A percentile compares a stretch with the other conserved stretches of the same genome.
phyloP scores from a whole-genome alignment of 106 monocot genomes.

The Phalaenopsis aphrodite region DNA sequence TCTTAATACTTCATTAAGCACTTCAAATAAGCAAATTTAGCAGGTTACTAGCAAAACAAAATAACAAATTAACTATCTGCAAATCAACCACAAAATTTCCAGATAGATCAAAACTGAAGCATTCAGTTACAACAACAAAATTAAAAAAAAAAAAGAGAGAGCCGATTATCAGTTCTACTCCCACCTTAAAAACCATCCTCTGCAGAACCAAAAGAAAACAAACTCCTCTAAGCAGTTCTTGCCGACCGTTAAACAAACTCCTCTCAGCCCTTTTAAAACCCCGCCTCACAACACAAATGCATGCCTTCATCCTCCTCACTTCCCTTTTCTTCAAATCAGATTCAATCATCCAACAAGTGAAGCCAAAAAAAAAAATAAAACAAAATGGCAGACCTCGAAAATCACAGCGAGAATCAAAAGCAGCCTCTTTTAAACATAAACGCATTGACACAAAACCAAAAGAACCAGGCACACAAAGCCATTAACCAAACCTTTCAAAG shows the following conservation, averaged over 20 bases:
- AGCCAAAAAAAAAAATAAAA: background rate
- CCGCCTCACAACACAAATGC: background rate
- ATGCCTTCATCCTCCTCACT: background rate
- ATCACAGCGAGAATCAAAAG: background rate
- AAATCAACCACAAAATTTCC: background rate
- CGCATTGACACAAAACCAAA: background rate
- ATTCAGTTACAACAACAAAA: background rate
- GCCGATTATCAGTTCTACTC: no score
- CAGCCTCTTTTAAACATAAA: background rate
- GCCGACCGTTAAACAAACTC: background rate
- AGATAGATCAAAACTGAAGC: background rate
- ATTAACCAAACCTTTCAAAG: constrained; percentile 14
- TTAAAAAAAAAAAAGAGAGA: no score
- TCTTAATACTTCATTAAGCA: no score
- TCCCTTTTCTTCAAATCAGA: background rate
- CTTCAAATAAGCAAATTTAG: background rate
- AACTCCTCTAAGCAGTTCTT: background rate
- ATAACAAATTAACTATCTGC: background rate
- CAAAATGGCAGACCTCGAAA: background rate
- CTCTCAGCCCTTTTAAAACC: background rate
- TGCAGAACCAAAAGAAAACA: background rate
- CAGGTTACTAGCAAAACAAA: background rate
- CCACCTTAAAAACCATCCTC: background rate
- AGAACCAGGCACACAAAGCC: constrained; percentile 1
- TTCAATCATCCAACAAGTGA: background rate